Evolutionary conservation across 106 monocot species (phyloP), one percentile per base, ranked within the genome.

Genomic region (Apostasia ramifera): DNA sequence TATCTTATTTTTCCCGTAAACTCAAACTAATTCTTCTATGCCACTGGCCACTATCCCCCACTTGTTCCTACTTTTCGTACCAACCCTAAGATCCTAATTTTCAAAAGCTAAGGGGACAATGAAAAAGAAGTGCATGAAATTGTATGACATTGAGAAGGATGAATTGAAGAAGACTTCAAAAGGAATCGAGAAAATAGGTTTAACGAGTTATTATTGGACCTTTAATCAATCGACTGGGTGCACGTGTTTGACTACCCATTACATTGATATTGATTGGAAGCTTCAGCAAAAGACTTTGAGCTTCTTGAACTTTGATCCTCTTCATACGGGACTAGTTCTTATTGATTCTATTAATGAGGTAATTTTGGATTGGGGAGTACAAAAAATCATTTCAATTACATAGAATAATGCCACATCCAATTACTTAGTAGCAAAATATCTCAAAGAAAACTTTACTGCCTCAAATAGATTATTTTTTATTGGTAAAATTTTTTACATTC

Each of bases 151-250:
- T n/a, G n/a, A n/a, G n/a, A n/a, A n/a, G n/a, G n/a, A n/a, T n/a
- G n/a, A n/a, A n/a, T 8, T 50, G 5, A 4, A 4, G 50, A 50
- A 50, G 50, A 50, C 8, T 50, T 8, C 8, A 4, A 50, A 50
- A 50, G 8, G 50, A 8, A 8, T 50, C 5, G 50, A n/a, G n/a
- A n/a, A n/a, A n/a, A n/a, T n/a, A n/a, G n/a, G n/a, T n/a, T n/a
- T n/a, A n/a, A n/a, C n/a, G 8, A 4, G 50, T 50, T 3, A 50
- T 50, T 50, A 8, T 8, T 68, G 59, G 75, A 68, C 67, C 12
- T 68, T 59, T 54, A 59, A 60, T 52, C 75, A 75, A 52, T 67
- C 67, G 8, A 9, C 68, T 4, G 67, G 68, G 0, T 68, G 60
- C 3, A 51, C n/a, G n/a, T n/a, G n/a, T n/a, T n/a, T n/a, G n/a